Evolutionary conservation across 805 yeast genomes (phyloP), one percentile per base, ranked within the genome.

Genomic region (Saturnispora saitoi): DNA sequence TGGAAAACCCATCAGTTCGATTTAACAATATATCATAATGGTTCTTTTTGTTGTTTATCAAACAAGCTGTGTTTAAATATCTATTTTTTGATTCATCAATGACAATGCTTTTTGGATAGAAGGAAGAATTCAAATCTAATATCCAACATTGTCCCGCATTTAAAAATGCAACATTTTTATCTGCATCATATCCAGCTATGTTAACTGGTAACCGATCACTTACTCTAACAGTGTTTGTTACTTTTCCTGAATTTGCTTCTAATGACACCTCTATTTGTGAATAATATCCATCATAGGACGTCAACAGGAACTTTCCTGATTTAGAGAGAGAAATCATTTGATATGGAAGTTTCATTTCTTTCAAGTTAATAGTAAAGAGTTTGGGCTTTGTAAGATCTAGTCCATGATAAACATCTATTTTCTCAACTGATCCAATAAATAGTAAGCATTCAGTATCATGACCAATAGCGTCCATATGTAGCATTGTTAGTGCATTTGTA

Each of bases 61-160:
- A 4, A 26, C 39, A 31, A 14, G 44, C 40, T 12, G 40, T 14
- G 32, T 26, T 20, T 11, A 40, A 31, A 10, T 31, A 10, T 9
- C 40, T 19, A 11, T 31, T 19, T 9, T 29, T 31, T 14, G 24
- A 39, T 15, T 60, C 66, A 12, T 59, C 49, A 4, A 63, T 56
- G 48, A 56, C 48, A 11, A 66, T 58, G 19, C 59, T 50, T 15
- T 53, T 51, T 0, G 70, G 67, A 47, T 47, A 62, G 10, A 32
- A 30, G 0, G 68, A 63, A 5, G 28, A 40, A 0, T 24, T 32
- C 11, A 56, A 32, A 46, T 60, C 59, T 3, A 66, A 32, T 31
- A 54, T 58, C 68, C 69, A 66, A 3, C 64, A 41, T 1, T 53
- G 52, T 31, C 56, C 59, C 1, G 61, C 51, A 3, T 52, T 32